Evolutionary conservation across 805 yeast species (phyloP).

Genomic region (Nakazawaea peltata): DNA sequence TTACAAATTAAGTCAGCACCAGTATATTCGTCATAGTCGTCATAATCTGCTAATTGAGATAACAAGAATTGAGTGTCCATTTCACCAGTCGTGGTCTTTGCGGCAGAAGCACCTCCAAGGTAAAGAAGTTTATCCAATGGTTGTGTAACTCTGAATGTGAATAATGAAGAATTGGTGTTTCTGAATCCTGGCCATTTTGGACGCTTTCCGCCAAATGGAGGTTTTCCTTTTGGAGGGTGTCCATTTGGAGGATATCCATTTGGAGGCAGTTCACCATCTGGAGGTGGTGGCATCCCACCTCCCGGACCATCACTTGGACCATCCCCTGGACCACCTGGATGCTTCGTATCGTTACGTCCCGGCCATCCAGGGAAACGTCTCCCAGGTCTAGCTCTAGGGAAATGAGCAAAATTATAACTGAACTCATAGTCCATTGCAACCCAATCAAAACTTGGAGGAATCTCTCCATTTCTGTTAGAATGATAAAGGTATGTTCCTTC

Average conservation of each 20-base stretch:
- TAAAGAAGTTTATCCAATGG: constrained; percentile 43
- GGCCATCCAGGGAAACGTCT: constrained; percentile 6
- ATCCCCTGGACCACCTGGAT: constrained; percentile 8
- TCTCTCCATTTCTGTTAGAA: constrained; percentile 29
- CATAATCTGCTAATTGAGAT: constrained; percentile 24
- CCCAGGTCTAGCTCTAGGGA: constrained; percentile 13
- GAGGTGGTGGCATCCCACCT: constrained; percentile 1
- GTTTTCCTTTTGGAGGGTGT: background rate
- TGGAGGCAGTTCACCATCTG: constrained; percentile 1
- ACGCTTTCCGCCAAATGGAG: constrained; percentile 2
- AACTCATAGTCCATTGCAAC: constrained; percentile 58
- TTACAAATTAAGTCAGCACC: constrained; percentile 45
- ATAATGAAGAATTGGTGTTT: constrained; percentile 14
- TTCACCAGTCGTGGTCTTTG: constrained; percentile 46
- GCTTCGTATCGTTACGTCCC: background rate
- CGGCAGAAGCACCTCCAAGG: constrained; percentile 67
- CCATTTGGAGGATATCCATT: constrained; percentile 3
- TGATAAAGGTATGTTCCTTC: constrained; percentile 52
- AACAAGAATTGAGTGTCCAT: constrained; percentile 50
- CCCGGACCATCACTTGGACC: constrained; percentile 1
- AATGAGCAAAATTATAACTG: constrained; percentile 37
- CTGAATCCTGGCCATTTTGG: background rate
- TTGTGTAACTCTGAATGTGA: constrained; percentile 38
- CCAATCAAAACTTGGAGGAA: constrained; percentile 51
- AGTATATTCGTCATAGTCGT: constrained; percentile 29